Base-by-base conservation (phyloP, 805 yeast genomes). In the Cyberlindnera xishuangbannaensis region DNA sequence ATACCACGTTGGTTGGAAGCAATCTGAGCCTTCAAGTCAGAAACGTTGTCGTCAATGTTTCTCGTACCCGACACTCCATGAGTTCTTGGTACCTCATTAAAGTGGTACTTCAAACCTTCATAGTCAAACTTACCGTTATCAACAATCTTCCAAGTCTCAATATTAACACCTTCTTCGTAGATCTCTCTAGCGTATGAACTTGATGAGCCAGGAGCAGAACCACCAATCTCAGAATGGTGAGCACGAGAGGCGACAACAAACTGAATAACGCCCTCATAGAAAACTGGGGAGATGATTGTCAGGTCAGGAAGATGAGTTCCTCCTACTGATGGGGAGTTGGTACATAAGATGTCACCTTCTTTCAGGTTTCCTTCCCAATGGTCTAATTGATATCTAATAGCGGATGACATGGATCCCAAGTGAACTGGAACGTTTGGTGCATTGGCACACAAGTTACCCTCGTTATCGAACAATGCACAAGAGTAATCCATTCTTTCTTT, bases 141-240 rank as follows among this genome's bases (percentile, higher is more conserved):
- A 28, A 73, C 73, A 28, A 74, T 58, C 48, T 71, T 70, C 60
- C 71, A 73, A 10, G 75, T 60, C 35, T 65, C 64, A 30, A 73
- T 70, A 15, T 71, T 64, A 3, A 72, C 78, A 35, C 79, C 81
- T 51, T 74, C 81, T 39, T 73, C 73, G 39, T 54, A 66, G 25
- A 74, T 60, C 24, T 67, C 63, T 44, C 67, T 69, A 11, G 79
- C 73, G 46, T 71, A 59, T 4, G 79, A 69, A 15, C 77, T 71
- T 62, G 69, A 71, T 2, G 75, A 66, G 4, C 78, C 78, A 7
- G 78, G 76, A 30, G 73, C 62, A 31, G 73, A 65, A n/a, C 77
- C 73, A 25, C 80, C 80, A 45, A 90, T 88, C 58, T 88, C 97
- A 6, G 96, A 88, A 60, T 90, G 97, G 59, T 88, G 97, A 2